A percentile compares a stretch with the other conserved stretches of the same genome.
These are phyloP conservation scores for Crataegus laevigata DNA, from an alignment of 306 rosid genomes.

Conservation along the genomic window DNA sequence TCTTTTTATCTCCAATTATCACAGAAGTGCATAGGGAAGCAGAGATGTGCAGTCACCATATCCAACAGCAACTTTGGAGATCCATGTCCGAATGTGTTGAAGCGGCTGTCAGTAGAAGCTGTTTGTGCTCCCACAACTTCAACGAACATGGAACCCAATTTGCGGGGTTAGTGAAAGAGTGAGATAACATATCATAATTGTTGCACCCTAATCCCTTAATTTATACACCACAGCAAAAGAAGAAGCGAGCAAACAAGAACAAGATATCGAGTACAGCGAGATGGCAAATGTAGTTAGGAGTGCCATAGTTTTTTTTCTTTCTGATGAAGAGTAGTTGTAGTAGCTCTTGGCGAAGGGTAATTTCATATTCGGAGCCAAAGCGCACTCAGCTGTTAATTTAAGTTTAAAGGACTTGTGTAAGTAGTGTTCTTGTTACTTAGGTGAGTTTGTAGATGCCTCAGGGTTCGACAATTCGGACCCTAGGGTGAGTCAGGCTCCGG, in stretches of 20 bases:
- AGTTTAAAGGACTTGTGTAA: conserved; percentile 17
- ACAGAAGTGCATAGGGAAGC: conserved; percentile 85
- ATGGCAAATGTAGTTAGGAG: conserved; percentile 28
- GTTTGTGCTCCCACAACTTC: conserved; percentile 53
- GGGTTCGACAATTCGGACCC: conserved; percentile 57
- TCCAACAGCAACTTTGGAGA: conserved; percentile 88
- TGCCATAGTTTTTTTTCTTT: conserved; percentile 27
- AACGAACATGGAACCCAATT: conserved; percentile 19
- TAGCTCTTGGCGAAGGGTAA: not conserved
- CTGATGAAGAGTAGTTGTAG: conserved; percentile 20
- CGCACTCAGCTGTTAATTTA: conserved; percentile 40
- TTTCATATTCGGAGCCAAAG: conserved; percentile 36
- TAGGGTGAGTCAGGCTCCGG: conserved; percentile 30
- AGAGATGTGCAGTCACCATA: conserved; percentile 73
- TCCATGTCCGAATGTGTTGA: conserved; percentile 93
- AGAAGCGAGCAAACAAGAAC: conserved; percentile 22
- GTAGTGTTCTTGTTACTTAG: conserved; percentile 32
- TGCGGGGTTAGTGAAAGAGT: conserved; percentile 36
- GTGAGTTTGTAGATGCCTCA: conserved; percentile 32
- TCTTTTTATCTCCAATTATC: conserved; percentile 7
- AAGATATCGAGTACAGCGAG: conserved; percentile 19
- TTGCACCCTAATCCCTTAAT: conserved; percentile 31
- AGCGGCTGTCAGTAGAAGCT: conserved; percentile 90
- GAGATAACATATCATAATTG: conserved; percentile 8
- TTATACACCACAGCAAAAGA: conserved; percentile 23